Evolutionary conservation across 2,329 filamentous ascomycete genomes (phyloP), one percentile per base, ranked within the genome.

Genomic region (Penicillium aurantiogriseum): DNA sequence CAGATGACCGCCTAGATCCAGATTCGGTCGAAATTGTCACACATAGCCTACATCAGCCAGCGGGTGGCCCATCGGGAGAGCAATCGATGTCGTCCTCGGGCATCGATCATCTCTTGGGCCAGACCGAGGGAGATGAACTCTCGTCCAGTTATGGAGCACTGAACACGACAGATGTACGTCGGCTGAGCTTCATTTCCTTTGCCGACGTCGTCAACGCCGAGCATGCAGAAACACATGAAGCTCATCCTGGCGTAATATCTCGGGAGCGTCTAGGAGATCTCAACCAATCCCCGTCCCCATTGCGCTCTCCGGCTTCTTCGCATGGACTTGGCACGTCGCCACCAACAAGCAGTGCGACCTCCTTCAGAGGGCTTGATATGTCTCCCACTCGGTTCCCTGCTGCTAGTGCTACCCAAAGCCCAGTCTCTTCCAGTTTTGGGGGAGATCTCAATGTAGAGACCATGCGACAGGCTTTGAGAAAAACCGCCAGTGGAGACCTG

Each of bases 101-200:
- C 60, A 74, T 85, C 47, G 79, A 77, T 67, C 60, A 62, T 40
- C 39, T 57, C 4, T 50, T 38, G 15, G 42, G 31, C 19, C 53
- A 56, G 23, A 10, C 51, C 47, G 80, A 84, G 51, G 76, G 75
- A n/a, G 80, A 86, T 42, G 89, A 93, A 63, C 81, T 81, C 27
- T 85, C 85, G 2, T 90, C 88, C 57, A 91, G 86, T 70, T 93
- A 93, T 72, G 90, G 88, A 33, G 86, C 88, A 45, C 79, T 93
- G 60, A 92, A 96, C 68, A 84, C 83, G 39, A 82, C 85, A 46
- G 92, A 96, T 68, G 85, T 95, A 19, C 87, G 91, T 45, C 86
- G 93, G 23, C 78, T 97, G 61, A 94, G 90, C 73, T 97, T 97
- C 77, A 96, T 97, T 71, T 96, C 92, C 8, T 97, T 97, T 75